Base-by-base conservation (phyloP, 768 basidiomycete genomes). In the Lepiota venenata region DNA sequence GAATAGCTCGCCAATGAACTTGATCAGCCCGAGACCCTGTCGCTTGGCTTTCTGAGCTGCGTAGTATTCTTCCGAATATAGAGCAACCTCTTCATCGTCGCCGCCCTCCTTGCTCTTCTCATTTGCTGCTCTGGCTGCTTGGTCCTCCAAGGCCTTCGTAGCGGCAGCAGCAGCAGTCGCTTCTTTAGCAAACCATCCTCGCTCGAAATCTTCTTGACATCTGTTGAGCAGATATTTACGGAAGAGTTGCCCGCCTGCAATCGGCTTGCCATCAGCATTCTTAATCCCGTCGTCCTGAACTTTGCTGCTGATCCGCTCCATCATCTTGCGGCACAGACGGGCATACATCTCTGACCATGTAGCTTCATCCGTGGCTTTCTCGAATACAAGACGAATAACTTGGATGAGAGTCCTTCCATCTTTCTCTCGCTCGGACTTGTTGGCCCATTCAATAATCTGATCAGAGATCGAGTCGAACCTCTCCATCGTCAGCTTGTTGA, bases 281-380 rank as follows among this genome's bases (percentile, higher is more conserved):
- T 78, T 84, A 72, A 96, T 90, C 9, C 87, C 84, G 56, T 93
- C 91, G 66, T 98, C 95, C 61, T 88, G 87, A 4, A 98, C 91
- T 56, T 88, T 85, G 27, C 85, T 77, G 53, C 87, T 91, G 67
- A 98, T 90, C 66, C 83, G 84, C 71, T 94, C 92, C 89, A 95
- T 91, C 84, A 98, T 89, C 80, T 93, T 91, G 60, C 92, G 79
- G 67, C 95, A 98, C 37, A 99, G 76, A 29, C 90, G 85, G 27
- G 96, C 96, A 68, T 99, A 98, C 93, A 98, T 98, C 75, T 92
- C 89, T 2, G 92, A 95, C 89, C 92, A 95, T 8, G 86, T 83
- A 40, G 92, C 92, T 69, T 97, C 95, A 68, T 97, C 94, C 6
- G 92, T 97, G 9, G 94, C 95, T 78, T 95, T 97, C 71, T 97